Base-by-base conservation (phyloP, 176 grass and related monocot species). In the Ampelocalamus luodianensis region DNA sequence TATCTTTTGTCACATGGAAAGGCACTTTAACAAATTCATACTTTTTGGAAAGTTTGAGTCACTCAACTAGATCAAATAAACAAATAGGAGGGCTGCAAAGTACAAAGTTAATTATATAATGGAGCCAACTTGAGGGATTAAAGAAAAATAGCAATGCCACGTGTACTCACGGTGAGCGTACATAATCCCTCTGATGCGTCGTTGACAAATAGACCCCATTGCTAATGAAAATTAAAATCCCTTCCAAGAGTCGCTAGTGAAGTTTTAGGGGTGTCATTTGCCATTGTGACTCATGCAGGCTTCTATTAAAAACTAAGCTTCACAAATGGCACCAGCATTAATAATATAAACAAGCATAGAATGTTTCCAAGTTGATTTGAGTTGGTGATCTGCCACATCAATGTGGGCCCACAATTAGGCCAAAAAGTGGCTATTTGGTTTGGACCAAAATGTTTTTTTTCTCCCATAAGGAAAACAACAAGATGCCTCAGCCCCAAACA, bases 371-470 rank as follows among this genome's bases (percentile, higher is more conserved):
- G 46, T 65, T 84, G 84, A 77, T 86, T 76, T 48, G 80, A 77
- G 83, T 83, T 69, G 80, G 79, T 72, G 86, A 84, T 84, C 87
- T 58, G 79, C 84, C 76, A 83, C 87, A 85, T 87, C 84, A 83
- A 68, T 59, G 79, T 85, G 89, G 87, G 77, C 49, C 82, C 81
- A 62, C 79, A 77, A 65, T 85, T 92, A 83, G 90, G 83, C 56
- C 86, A 39, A 88, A 91, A 91, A 90, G 88, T 88, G 77, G 37
- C 62, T 27, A 61, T 90, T 85, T 85, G 88, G 88, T 87, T 85
- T 82, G 59, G 72, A 79, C 85, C 72, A 83, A 86, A 61, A 69
- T 79, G 74, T 6, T 65, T 55, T 68, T 13, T 37, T 55, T 80
- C 5, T 69, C 45, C 32, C 55, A 82, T 54, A 54, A 44, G 43